Conservation (phyloP, 1,139 yeast genomes). For the Candida sanyaensis region DNA sequence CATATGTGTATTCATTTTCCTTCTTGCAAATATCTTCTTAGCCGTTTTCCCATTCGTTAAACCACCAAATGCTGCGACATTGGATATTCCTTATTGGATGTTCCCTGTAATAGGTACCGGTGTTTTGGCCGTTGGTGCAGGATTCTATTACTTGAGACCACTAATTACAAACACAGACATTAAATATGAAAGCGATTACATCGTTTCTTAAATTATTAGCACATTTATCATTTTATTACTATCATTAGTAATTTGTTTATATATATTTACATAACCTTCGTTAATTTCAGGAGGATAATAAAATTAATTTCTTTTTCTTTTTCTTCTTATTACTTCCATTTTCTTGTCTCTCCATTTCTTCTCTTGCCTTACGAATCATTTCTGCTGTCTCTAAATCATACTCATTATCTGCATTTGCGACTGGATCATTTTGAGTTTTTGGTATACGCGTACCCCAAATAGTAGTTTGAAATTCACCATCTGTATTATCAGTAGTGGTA, state of each 20-base stretch:
- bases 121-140: conserved; percentile 47
- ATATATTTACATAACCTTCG: conserved; percentile 2
- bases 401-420: conserved; percentile 25
- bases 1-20: conserved; percentile 36
- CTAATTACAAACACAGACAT: conserved; percentile 10
- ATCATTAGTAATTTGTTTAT: neutral
- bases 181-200: conserved; percentile 19
- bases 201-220: neutral
- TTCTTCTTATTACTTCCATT: conserved; percentile 33
- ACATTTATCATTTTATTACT: conserved; percentile 1
- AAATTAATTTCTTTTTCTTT: conserved; percentile 40
- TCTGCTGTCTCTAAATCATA: conserved; percentile 51
- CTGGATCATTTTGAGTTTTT: conserved; percentile 28
- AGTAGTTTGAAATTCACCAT: conserved; percentile 35
- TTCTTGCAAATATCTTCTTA: conserved; percentile 51
- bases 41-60: conserved; percentile 61
- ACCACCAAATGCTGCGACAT: conserved; percentile 38
- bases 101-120: conserved; percentile 57
- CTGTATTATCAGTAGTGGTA: conserved; percentile 12
- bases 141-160: conserved; percentile 27
- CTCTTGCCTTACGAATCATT: conserved; percentile 49
- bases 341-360: conserved; percentile 41
- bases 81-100: conserved; percentile 53
- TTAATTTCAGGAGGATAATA: conserved; percentile 20
- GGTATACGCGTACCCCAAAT: conserved; percentile 66